Evolutionary conservation across 2,329 filamentous ascomycete genomes (phyloP).

Genomic region (Verticillium klebahnii): DNA sequence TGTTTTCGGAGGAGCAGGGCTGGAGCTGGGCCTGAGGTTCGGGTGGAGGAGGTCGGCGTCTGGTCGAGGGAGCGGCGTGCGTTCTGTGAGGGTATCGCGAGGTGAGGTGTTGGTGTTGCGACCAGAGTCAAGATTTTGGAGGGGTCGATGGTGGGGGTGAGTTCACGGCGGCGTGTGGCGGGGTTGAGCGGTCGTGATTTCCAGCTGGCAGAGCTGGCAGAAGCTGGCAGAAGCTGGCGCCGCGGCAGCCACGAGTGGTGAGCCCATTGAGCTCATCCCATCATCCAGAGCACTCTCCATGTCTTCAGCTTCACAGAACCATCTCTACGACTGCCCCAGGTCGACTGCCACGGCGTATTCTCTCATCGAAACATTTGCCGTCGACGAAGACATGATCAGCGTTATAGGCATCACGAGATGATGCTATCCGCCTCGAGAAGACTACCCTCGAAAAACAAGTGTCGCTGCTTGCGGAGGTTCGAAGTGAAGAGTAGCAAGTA

Average conservation of each 20-base stretch:
- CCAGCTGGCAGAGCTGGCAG: neutral
- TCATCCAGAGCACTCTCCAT: neutral
- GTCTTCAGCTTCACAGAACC: too few relatives aligned
- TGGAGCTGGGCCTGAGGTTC: neutral
- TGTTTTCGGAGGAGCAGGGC: neutral
- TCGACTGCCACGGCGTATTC: too few relatives aligned
- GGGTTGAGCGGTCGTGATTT: neutral
- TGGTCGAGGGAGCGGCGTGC: neutral
- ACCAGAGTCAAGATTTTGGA: neutral
- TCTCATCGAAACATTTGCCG: too few relatives aligned
- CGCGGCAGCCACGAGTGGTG: too few relatives aligned
- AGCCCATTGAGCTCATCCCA: neutral
- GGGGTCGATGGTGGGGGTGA: slow-evolving; percentile 1
- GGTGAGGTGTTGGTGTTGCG: neutral
- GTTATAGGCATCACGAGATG: too few relatives aligned
- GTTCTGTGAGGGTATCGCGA: neutral
- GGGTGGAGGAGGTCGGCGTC: neutral
- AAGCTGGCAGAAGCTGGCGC: neutral
- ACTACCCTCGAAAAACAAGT: too few relatives aligned
- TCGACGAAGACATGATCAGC: too few relatives aligned
- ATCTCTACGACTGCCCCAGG: too few relatives aligned
- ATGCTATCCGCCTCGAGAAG: too few relatives aligned
- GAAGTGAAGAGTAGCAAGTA: too few relatives aligned
- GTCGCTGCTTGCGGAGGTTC: too few relatives aligned
- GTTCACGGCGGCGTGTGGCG: neutral